These are phyloP conservation scores for Parastagonospora nodorum DNA, from an alignment of 2,329 filamentous ascomycete species.

Conservation along the genomic window DNA sequence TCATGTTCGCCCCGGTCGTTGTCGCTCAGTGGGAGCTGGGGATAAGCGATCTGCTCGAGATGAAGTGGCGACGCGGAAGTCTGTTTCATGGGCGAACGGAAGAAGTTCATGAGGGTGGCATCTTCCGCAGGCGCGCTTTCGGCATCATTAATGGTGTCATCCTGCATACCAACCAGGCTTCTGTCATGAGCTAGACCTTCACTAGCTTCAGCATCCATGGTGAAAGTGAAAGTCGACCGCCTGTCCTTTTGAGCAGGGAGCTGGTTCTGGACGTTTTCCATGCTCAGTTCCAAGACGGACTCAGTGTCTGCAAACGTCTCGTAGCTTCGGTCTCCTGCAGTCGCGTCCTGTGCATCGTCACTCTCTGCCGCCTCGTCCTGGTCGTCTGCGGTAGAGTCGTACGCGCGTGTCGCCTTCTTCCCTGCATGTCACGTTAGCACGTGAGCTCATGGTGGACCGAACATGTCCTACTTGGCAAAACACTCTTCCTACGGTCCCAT, in stretches of 20 bases:
- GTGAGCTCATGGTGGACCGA: background rate
- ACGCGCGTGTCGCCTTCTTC: conserved; percentile 22
- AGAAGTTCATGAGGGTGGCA: conserved; percentile 24
- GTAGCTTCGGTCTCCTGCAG: conserved; percentile 13
- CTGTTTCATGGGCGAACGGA: conserved; percentile 26
- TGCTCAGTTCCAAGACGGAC: background rate
- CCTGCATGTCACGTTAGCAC: conserved; percentile 27
- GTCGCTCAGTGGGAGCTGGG: conserved; percentile 15
- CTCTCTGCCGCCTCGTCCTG: conserved; percentile 10
- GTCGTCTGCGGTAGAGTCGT: conserved; percentile 4
- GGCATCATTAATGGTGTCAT: conserved; percentile 4
- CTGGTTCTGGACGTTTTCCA: background rate
- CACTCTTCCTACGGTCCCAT: conserved; percentile 44
- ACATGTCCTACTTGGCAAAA: conserved; percentile 35
- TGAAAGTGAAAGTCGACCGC: conserved; percentile 24
- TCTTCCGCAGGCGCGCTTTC: conserved; percentile 15
- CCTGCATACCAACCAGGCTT: conserved; percentile 3
- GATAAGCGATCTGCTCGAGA: conserved; percentile 21
- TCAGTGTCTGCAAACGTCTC: conserved; percentile 14
- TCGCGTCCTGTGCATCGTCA: conserved; percentile 10
- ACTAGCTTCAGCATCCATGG: conserved; percentile 12
- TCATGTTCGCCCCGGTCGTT: background rate
- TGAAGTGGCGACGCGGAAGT: background rate
- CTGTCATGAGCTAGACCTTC: conserved; percentile 13
- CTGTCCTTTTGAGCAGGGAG: conserved; percentile 7